Conservation (phyloP, 2,329 filamentous ascomycete genomes). For the Hawksworthiomyces lignivorus region DNA sequence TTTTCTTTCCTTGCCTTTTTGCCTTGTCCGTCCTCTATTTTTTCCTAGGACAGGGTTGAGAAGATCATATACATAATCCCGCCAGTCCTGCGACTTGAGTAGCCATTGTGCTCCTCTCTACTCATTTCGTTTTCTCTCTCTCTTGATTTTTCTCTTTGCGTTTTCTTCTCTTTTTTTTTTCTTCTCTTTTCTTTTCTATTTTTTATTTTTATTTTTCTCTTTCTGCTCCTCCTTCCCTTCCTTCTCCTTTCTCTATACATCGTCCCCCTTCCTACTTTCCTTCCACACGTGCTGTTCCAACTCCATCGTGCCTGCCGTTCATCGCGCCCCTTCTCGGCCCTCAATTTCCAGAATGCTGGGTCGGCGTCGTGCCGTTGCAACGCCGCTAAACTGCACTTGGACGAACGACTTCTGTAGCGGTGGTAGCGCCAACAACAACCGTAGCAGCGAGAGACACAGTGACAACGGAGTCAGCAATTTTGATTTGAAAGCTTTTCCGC, state of each 20-base stretch:
- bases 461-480: no score
- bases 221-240: not conserved
- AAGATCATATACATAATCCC: no score
- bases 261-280: not conserved
- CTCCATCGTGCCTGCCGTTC: no score
- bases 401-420: no score
- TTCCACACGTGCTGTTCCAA: no score
- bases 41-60: no score
- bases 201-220: not conserved
- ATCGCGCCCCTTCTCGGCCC: no score
- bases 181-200: not conserved
- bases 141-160: not conserved
- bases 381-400: conserved; percentile 15
- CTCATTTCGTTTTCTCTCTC: no score
- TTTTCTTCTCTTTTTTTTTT: not conserved
- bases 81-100: no score
- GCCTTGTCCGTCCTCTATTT: no score
- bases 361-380: conserved; percentile 5
- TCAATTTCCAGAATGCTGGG: conserved; percentile 12
- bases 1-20: not conserved
- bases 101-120: no score
- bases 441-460: not conserved
- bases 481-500: no score
- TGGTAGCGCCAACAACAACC: not conserved
- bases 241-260: not conserved